Base-by-base conservation (phyloP, 768 basidiomycete genomes). In the Kockovaella imperatae region DNA sequence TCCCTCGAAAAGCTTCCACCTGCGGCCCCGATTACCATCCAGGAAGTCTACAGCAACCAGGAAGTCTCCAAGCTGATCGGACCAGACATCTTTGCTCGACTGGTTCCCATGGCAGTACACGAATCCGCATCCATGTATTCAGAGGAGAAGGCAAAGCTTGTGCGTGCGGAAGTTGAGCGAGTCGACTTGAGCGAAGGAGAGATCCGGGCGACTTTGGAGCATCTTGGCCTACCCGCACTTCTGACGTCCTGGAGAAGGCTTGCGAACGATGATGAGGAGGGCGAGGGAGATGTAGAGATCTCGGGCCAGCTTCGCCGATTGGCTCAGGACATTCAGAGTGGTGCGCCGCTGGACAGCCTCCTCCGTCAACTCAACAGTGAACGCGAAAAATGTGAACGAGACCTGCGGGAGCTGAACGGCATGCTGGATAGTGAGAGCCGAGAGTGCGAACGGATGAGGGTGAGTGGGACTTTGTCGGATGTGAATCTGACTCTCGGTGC, bases 31-130 rank as follows among this genome's bases (percentile, higher is more conserved):
- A 83, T 95, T 44, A 68, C 67, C 3, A 99, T 97, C 48, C 91
- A 97, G 62, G 91, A 97, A 52, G 83, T 96, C 1, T 99, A 93
- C 64, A 80, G 81, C 14, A 77, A 85, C 5, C 81, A 86, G 0
- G 90, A 96, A 7, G 90, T 96, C 15, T 87, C 95, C 69, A 87
- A 86, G 74, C 80, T 89, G 40, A 95, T 99, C 57, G 95, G 95
- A 1, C 80, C 80, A 15, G 93, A 96, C 71, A 76, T 96, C 45
- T 99, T 99, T 70, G 68, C 81, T 52, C 78, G 82, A 35, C 79
- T 99, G 4, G 78, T 99, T 28, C 95, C 95, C 11, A 75, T 99
- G 35, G 86, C 85, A 58, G 89, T 99, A 5, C 91, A 96, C 67
- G 91, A 96, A 73, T 86, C 86, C 54, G 93, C 93, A 13, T 86